These are phyloP conservation scores for Didymella arachidicola DNA, from an alignment of 2,329 filamentous ascomycete genomes.

Conservation along the genomic window DNA sequence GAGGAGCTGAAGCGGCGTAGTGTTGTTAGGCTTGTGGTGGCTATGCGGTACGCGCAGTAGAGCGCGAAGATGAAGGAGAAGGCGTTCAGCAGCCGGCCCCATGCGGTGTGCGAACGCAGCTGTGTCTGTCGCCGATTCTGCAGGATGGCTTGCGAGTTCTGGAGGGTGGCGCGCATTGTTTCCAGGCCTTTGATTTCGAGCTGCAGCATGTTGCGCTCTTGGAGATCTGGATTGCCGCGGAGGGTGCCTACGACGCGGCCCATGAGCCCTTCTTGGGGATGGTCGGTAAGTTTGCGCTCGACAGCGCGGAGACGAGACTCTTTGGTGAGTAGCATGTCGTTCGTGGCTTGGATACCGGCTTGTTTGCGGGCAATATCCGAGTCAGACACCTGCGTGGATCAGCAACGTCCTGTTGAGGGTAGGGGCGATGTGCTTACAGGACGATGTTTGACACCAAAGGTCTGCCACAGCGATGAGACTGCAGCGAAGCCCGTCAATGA, in stretches of 20 bases:
- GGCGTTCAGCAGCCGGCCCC: constrained; percentile 71
- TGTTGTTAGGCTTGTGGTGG: constrained; percentile 73
- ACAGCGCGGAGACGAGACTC: constrained; percentile 74
- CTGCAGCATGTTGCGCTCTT: constrained; percentile 64
- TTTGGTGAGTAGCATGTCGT: constrained; percentile 80
- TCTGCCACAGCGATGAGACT: constrained; percentile 88
- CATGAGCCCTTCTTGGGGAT: constrained; percentile 66
- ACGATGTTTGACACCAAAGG: constrained; percentile 70
- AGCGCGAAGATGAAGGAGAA: constrained; percentile 74
- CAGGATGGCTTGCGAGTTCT: constrained; percentile 69
- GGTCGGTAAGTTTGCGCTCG: constrained; percentile 67
- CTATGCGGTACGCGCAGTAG: constrained; percentile 86
- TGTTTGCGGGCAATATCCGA: constrained; percentile 79
- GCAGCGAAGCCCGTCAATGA: constrained; percentile 87
- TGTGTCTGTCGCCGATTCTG: constrained; percentile 69
- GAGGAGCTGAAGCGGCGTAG: constrained; percentile 66
- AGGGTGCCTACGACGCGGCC: constrained; percentile 77
- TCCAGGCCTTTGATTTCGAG: constrained; percentile 82
- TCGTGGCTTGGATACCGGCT: constrained; percentile 77
- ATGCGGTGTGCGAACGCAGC: constrained; percentile 69
- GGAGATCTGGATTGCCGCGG: constrained; percentile 66
- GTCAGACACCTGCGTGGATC: constrained; percentile 64
- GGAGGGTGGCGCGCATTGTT: constrained; percentile 77
- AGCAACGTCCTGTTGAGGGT: constrained; percentile 12
- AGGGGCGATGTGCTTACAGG: constrained; percentile 53